Percentiles rank a stretch among this genome's conserved stretches.
Evolutionary conservation across 2,329 filamentous ascomycete species (phyloP).

Genomic region (Penicillium sp.): DNA sequence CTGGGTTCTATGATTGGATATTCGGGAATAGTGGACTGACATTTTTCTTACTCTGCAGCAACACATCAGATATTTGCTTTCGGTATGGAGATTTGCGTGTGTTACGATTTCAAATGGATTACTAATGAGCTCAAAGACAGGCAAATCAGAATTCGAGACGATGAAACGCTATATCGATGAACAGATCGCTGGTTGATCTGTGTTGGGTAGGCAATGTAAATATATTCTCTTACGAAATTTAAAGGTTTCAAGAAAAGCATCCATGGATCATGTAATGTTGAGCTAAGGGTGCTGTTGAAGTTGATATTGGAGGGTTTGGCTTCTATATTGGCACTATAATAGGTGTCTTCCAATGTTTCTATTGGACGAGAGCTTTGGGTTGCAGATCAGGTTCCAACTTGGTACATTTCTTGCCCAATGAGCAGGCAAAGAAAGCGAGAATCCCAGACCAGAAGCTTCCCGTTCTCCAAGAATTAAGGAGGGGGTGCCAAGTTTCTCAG

Average conservation of each 20-base stretch:
- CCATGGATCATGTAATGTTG: not conserved
- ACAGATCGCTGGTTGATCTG: conserved; percentile 31
- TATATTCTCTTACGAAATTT: not conserved
- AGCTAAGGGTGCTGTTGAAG: not conserved
- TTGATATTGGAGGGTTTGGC: not conserved
- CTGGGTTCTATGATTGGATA: not conserved
- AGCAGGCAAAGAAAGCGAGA: too few relatives aligned
- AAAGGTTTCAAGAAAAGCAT: not conserved
- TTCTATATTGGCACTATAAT: not conserved
- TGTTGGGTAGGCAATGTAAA: not conserved
- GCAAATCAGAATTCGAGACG: conserved; percentile 47
- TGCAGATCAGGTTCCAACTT: too few relatives aligned
- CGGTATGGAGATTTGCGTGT: conserved; percentile 26
- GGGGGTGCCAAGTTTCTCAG: not conserved
- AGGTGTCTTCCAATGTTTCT: not conserved
- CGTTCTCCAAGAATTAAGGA: too few relatives aligned
- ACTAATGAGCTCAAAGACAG: conserved; percentile 33
- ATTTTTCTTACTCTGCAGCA: conserved; percentile 18
- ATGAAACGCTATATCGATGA: conserved; percentile 50
- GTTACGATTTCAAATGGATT: not conserved
- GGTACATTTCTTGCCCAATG: too few relatives aligned
- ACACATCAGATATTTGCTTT: conserved; percentile 48
- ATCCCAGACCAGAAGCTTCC: too few relatives aligned
- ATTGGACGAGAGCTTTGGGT: not conserved
- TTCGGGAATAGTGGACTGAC: not conserved